phyloP scores from a whole-genome alignment of 192 early-diverging fungal species.

The Coemansia asiatica region DNA sequence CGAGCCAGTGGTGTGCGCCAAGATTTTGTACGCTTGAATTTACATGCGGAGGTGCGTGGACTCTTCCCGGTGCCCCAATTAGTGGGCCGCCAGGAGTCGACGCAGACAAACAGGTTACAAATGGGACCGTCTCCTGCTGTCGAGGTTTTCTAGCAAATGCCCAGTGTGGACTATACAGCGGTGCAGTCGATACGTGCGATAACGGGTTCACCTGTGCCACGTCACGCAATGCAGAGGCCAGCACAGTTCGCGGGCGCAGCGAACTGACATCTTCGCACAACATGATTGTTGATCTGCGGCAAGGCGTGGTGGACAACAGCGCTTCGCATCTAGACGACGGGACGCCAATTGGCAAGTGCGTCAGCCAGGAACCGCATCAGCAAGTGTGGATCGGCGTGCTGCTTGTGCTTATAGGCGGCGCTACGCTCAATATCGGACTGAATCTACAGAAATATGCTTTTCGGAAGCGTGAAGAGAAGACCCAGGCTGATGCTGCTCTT shows the following conservation, averaged over 20 bases:
- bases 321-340: constrained; percentile 19
- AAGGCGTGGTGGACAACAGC: constrained; percentile 3
- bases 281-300: constrained; percentile 4
- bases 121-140: constrained; percentile 55
- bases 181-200: constrained; percentile 56
- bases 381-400: constrained; percentile 75
- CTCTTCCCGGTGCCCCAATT: constrained; percentile 48
- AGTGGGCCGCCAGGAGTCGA: constrained; percentile 31
- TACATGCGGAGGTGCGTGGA: constrained; percentile 63
- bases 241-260: constrained; percentile 5
- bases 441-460: constrained; percentile 81
- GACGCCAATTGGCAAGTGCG: constrained; percentile 50
- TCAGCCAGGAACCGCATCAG: constrained; percentile 52
- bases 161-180: constrained; percentile 54
- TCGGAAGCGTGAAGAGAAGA: constrained; percentile 62
- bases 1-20: constrained; percentile 43
- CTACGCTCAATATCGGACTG: constrained; percentile 72
- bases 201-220: constrained; percentile 41
- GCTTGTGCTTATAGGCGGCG: constrained; percentile 65
- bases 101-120: constrained; percentile 19
- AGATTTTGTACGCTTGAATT: constrained; percentile 63
- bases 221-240: background rate
- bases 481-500: constrained; percentile 16
- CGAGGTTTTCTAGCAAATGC: constrained; percentile 43
- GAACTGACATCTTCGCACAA: constrained; percentile 3